Base-by-base conservation (phyloP, 768 basidiomycete genomes). In the Termitomyces titanicus region DNA sequence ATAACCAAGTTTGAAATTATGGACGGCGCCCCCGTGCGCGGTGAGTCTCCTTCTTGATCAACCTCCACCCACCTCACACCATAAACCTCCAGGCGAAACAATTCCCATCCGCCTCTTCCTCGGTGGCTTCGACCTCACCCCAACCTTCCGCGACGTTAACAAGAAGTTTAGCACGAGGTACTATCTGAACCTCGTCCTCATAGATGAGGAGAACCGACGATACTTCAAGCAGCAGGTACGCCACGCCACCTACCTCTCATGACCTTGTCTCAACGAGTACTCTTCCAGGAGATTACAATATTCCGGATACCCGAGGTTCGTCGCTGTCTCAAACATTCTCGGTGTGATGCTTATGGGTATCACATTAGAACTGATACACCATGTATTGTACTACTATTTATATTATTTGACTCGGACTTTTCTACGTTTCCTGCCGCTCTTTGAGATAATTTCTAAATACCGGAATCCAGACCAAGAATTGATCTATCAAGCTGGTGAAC, bases 1-100 rank as follows among this genome's bases (percentile, higher is more conserved):
- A 98, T 99, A 64, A 98, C 97, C 9, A 98, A 98, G 72, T 98
- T 98, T 66, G 97, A 98, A 73, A 97, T 98, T 62, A 97, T 97
- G 95, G 95, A 98, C 68, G 94, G 95, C 2, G 93, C 95, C 7
- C 96, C 96, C 1, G 94, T 98, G n/a, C 81, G 94, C 76, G 93
- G 92, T 89, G 59, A 45, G 78, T 67, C 4, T 40, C 39, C 29
- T 53, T 38, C 31, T 0, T 20, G 10, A 3, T 22, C 15, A n/a
- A 5, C 46, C 15, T 7, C 2, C 7, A 35, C 10, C 27, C 51
- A 18, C 31, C 37, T 3, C 24, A 38, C 17, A 31, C 25, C 8
- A 25, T 5, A 5, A 53, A 8, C 40, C 10, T 18, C 11, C 25
- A 94, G 95, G 96, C 49, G 97, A 99, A 73, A 98, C 94, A 10